Evolutionary conservation across 257 asterid genomes (phyloP), one percentile per base, ranked within the genome.

Genomic region (Catharanthus roseus): DNA sequence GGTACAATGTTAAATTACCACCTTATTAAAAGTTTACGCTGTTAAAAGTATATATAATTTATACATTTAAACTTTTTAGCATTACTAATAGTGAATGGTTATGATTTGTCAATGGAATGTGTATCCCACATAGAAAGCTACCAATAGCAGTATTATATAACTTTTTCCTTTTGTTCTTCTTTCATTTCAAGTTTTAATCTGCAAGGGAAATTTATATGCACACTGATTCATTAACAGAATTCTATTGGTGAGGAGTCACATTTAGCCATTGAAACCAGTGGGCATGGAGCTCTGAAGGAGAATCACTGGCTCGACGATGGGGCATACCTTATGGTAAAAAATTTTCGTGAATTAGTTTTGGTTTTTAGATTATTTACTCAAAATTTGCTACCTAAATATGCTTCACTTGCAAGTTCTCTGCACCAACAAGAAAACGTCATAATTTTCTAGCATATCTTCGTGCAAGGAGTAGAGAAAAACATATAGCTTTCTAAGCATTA

Each of bases 201-300:
- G 72, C 31, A 53, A 45, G 33, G 16, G 50, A 61, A 39, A 69
- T 66, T 56, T 44, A 33, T 61, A 49, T 18, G 12, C 31, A 31
- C 73, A 68, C 73, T 82, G 68, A 67, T 72, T 81, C 76, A 53
- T 58, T 75, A 57, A 55, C 93, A 95, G 99, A 95, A 91, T 80
- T 82, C 95, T 26, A 70, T 80, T 58, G 97, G 95, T 57, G 97
- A 85, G 82, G 97, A 89, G 80, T 89, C 99, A 63, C 92, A 95
- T 84, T 82, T 95, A 78, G 97, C 97, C 81, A 95, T 95, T 79
- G 99, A 95, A 84, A 95, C 99, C 79, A 95, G 99, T 86, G 99
- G 99, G 72, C 97, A 95, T 80, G 99, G 99, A 77, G 99, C 99
- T 79, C 93, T 95, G 33, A 95, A 89, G 96, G 99, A 91, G 82